phyloP scores from a whole-genome alignment of 164 flowering plant genomes.

The Euptelea pleiosperma region DNA sequence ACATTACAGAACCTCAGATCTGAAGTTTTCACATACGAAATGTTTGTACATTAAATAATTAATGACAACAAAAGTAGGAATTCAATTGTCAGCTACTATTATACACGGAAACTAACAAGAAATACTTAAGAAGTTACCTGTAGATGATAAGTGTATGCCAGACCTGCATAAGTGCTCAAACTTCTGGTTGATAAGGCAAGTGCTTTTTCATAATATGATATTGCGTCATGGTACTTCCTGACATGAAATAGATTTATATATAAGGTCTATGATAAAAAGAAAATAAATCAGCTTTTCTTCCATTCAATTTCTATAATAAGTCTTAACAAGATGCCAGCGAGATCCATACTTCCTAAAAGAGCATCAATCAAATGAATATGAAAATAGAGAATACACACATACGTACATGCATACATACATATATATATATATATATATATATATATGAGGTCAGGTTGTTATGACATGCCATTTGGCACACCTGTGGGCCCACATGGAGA shows the following conservation, averaged over 20 bases:
- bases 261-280: not conserved
- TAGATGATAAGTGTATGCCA: slow-evolving; percentile 91
- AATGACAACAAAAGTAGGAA: too few relatives aligned
- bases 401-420: too few relatives aligned
- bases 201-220: slow-evolving; percentile 82
- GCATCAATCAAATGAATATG: not conserved
- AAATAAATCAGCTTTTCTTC: not conserved
- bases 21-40: too few relatives aligned
- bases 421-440: too few relatives aligned
- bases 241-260: slow-evolving; percentile 9
- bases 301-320: not conserved
- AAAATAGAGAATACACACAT: too few relatives aligned
- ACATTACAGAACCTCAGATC: too few relatives aligned
- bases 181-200: slow-evolving; percentile 86
- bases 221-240: slow-evolving; percentile 85
- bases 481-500: too few relatives aligned
- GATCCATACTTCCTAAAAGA: not conserved
- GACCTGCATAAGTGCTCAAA: slow-evolving; percentile 90
- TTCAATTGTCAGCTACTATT: not conserved
- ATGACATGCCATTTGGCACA: too few relatives aligned
- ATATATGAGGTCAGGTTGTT: too few relatives aligned
- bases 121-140: slow-evolving; percentile 50
- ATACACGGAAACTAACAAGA: not conserved
- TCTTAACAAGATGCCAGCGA: not conserved
- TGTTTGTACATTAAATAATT: too few relatives aligned